Base-by-base conservation (phyloP, 2,329 filamentous ascomycete genomes). In the Stagonosporopsis tanaceti region DNA sequence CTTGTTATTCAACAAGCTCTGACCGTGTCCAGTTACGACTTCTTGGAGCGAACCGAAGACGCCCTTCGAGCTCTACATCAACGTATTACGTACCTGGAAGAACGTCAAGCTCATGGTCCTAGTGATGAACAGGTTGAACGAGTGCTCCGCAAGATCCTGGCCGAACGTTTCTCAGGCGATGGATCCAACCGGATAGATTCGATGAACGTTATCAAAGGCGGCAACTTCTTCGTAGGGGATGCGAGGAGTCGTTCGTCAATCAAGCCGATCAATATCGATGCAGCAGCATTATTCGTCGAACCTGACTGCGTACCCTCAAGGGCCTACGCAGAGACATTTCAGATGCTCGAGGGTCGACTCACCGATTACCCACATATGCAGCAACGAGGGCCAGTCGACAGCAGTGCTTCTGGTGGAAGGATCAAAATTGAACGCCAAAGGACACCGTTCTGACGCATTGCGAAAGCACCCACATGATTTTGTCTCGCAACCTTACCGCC, bases 61-160 rank as follows among this genome's bases (percentile, higher is more conserved):
- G 65, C 66, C 24, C 70, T 75, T 53, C 63, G 61, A 50, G 61
- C 67, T 28, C 35, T 75, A 25, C 66, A 71, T 44, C 55, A 71
- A 30, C 72, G 73, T 14, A 46, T 74, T 14, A 24, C 60, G 9
- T 59, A 55, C 12, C 64, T 76, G 14, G 73, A 76, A 22, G 73
- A 76, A 45, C 68, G 57, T 25, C 67, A 73, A 28, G 44, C 62
- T 5, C 59, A 61, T 25, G 66, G 62, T 3, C 71, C 67, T 5
- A 69, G 60, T 17, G 73, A 76, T 42, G 73, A 74, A 53, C 73
- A 76, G 40, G 63, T 76, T 4, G 73, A 76, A 52, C 67, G 72
- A 42, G 63, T 73, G 2, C 62, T 75, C n/a, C 69, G 72, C 34
- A 76, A 73, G 58, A 75, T 76, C 32, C 56, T 76, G 17, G 68